Evolutionary conservation across 345 rosid genomes (phyloP).

Genomic region (Citrus reticulata): DNA sequence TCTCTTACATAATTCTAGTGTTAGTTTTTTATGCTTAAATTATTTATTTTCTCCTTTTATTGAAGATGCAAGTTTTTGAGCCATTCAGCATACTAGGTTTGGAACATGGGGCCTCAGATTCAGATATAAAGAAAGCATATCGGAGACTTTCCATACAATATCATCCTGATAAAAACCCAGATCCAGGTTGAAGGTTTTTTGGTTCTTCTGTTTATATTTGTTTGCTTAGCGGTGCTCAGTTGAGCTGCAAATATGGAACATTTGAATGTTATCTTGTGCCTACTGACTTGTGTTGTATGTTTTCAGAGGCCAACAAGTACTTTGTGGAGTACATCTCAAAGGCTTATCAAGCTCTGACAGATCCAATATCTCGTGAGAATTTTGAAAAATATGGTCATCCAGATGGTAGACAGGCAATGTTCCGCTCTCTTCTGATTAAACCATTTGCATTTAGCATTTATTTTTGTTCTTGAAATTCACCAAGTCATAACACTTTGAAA

Average conservation of each 20-base stretch:
- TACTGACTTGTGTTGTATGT: conserved; percentile 11
- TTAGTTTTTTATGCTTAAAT: neutral
- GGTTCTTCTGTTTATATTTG: conserved; percentile 11
- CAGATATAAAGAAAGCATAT: conserved; percentile 88
- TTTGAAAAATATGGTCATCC: conserved; percentile 99
- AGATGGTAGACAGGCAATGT: conserved; percentile 87
- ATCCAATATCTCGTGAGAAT: conserved; percentile 91
- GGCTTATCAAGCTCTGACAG: conserved; percentile 97
- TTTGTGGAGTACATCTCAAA: conserved; percentile 91
- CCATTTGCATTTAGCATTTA: neutral
- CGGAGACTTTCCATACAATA: conserved; percentile 84
- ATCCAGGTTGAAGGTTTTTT: conserved; percentile 76
- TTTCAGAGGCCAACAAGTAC: conserved; percentile 73
- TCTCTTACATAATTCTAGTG: neutral
- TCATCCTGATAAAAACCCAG: conserved; percentile 99
- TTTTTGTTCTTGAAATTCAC: neutral
- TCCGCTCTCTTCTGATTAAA: conserved; percentile 11
- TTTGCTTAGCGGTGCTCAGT: neutral
- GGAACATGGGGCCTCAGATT: conserved; percentile 74
- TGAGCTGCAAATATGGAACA: conserved; percentile 2
- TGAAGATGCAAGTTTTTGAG: conserved; percentile 85
- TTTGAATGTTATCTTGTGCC: conserved; percentile 7
- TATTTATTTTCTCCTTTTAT: conserved; percentile 9
- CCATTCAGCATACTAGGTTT: conserved; percentile 85
- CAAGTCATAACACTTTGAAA: conserved; percentile 1